A percentile compares a stretch with the other conserved stretches of the same genome.
Conservation (phyloP, 495 filamentous ascomycete species). For the Trichoderma orchidacearum region DNA sequence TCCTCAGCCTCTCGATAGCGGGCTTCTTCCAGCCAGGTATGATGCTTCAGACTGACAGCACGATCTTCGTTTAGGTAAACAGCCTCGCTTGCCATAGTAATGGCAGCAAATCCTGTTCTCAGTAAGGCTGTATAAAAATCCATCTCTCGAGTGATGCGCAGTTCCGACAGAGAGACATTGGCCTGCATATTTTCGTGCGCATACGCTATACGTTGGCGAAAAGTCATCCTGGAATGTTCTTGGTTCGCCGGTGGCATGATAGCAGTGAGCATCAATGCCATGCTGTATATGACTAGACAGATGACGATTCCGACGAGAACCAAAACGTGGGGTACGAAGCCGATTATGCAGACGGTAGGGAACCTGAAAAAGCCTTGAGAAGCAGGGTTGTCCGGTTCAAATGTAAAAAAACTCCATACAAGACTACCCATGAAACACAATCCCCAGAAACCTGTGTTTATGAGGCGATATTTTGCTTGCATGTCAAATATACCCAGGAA, state of each 20-base stretch:
- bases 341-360: conserved; percentile 87
- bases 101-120: conserved; percentile 67
- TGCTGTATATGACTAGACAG: conserved; percentile 59
- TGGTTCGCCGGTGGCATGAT: conserved; percentile 38
- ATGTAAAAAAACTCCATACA: conserved; percentile 50
- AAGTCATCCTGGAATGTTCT: conserved; percentile 15
- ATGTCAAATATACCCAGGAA: conserved; percentile 65
- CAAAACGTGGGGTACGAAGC: conserved; percentile 84
- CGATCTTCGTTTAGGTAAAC: conserved; percentile 89
- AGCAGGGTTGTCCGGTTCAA: conserved; percentile 36
- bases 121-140: conserved; percentile 91
- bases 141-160: conserved; percentile 69
- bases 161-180: conserved; percentile 64
- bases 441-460: conserved; percentile 83
- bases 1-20: conserved; percentile 52
- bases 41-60: conserved; percentile 54
- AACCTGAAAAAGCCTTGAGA: conserved; percentile 51
- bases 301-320: conserved; percentile 63
- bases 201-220: conserved; percentile 35
- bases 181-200: conserved; percentile 88
- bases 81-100: conserved; percentile 87
- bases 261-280: conserved; percentile 66
- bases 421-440: conserved; percentile 75
- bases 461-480: conserved; percentile 61
- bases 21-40: conserved; percentile 89